These are phyloP conservation scores for Chimonanthus salicifolius DNA, from an alignment of 164 flowering plant genomes.

Conservation along the genomic window DNA sequence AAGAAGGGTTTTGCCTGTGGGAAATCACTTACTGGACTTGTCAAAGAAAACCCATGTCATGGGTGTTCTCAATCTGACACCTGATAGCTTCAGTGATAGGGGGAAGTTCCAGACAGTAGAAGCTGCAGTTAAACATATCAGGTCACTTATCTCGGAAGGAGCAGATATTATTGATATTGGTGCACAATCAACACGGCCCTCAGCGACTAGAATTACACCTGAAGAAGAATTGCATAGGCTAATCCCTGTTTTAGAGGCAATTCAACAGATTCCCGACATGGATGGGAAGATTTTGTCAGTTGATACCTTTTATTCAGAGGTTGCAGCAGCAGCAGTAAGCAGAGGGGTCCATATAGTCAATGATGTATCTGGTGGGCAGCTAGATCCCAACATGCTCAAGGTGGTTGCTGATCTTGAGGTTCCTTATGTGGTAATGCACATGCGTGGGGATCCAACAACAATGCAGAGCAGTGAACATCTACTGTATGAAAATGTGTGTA, in stretches of 20 bases:
- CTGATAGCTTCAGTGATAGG: slow-evolving; percentile 96
- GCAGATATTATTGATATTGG: slow-evolving; percentile 92
- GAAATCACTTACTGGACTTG: slow-evolving; percentile 74
- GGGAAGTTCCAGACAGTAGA: slow-evolving; percentile 67
- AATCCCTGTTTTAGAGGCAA: slow-evolving; percentile 75
- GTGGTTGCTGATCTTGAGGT: slow-evolving; percentile 59
- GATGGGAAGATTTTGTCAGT: slow-evolving; percentile 76
- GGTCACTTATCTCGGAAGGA: slow-evolving; percentile 65
- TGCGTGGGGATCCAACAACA: slow-evolving; percentile 83
- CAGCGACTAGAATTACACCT: slow-evolving; percentile 57
- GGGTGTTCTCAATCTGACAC: slow-evolving; percentile 87
- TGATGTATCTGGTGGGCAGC: slow-evolving; percentile 80
- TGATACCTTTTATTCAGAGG: slow-evolving; percentile 83
- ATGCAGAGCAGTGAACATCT: slow-evolving; percentile 73
- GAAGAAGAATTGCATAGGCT: slow-evolving; percentile 77
- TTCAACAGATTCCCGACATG: slow-evolving; percentile 51
- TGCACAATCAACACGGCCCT: slow-evolving; percentile 90
- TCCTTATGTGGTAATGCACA: slow-evolving; percentile 83
- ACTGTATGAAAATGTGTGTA: slow-evolving; percentile 61
- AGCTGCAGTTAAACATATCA: slow-evolving; percentile 67
- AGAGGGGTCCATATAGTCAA: slow-evolving; percentile 77
- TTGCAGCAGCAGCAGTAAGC: slow-evolving; percentile 71
- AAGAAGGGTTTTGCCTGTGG: slow-evolving; percentile 70
- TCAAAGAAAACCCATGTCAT: slow-evolving; percentile 68
- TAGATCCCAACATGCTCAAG: slow-evolving; percentile 60